Evolutionary conservation across 1,284 basidiomycete species (phyloP).

Genomic region (Tilletia indica): DNA sequence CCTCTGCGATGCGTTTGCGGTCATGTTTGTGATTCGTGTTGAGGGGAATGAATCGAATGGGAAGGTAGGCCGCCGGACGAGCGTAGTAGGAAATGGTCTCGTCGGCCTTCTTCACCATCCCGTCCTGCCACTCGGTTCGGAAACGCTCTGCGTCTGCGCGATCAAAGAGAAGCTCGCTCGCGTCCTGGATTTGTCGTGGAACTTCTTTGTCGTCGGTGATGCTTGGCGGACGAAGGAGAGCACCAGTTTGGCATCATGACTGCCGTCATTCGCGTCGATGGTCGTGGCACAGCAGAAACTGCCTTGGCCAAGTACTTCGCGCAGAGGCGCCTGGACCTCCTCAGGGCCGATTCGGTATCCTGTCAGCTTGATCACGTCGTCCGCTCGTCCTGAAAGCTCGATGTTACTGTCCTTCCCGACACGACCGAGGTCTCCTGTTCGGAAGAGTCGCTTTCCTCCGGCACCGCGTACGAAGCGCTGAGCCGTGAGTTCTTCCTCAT

Average conservation of each 20-base stretch:
- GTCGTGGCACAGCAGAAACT: background rate
- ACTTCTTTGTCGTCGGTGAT: background rate
- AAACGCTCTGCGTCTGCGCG: background rate
- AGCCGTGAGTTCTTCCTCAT: background rate
- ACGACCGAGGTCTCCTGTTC: background rate
- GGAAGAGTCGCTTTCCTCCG: background rate
- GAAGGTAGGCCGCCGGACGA: background rate
- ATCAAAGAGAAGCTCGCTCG: background rate
- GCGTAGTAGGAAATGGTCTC: background rate
- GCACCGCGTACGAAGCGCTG: background rate
- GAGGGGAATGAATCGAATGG: background rate
- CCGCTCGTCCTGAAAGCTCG: background rate
- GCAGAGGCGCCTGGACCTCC: background rate
- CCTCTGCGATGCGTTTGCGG: background rate
- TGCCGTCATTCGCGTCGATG: background rate
- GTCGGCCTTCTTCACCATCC: background rate
- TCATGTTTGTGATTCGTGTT: background rate
- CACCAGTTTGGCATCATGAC: background rate
- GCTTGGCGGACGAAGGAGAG: background rate
- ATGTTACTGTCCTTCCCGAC: background rate
- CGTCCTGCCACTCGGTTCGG: background rate
- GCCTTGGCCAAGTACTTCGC: background rate
- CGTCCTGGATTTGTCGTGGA: background rate
- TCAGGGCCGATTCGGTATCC: conserved; percentile 1
- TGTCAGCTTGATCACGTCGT: conserved; percentile 1